Base-by-base conservation (phyloP, 208 protist genomes). In the Crithidia expoeki region DNA sequence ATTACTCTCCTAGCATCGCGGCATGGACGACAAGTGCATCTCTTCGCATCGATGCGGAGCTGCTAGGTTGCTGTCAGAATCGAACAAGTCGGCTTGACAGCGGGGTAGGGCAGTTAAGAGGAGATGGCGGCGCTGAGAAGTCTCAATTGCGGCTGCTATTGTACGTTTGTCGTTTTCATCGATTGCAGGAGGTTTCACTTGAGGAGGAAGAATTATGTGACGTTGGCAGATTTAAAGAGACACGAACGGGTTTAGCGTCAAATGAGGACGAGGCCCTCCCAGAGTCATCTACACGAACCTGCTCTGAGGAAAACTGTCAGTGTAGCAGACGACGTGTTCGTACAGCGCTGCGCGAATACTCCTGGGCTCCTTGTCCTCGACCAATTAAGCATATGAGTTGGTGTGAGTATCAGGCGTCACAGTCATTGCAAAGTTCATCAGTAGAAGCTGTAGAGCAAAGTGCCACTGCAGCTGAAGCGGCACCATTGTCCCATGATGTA, bases 81-180 rank as follows among this genome's bases (percentile, higher is more conserved):
- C 4, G 1, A 11, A 16, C 6, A 38, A 19, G 38, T 27, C 11
- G 4, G 11, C 7, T 1, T 0, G n/a, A 32, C 58, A 50, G 25
- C n/a, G 16, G 25, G n/a, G 19, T n/a, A 56, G 19, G 16, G 34
- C 27, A 23, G 42, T 21, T 7, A 33, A 11, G 23, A 51, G 28
- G 46, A 51, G 36, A 27, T 36, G 28, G 51, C 4, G 23, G 38
- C 27, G 10, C 46, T 19, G 51, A 2, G 19, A 16, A 5, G 14
- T 0, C 46, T 9, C 60, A 25, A 7, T 46, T 65, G n/a, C 60
- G 42, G 40, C 21, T 71, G 56, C 63, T 76, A 2, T 27, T 69
- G 10, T 76, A 71, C 49, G 56, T 61, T 5, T 55, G 56, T 4
- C 34, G 17, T 10, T 61, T 70, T 34, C 71, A 76, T 46, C 28